phyloP scores from a whole-genome alignment of 192 early-diverging fungal genomes.

The Backusella luteola region DNA sequence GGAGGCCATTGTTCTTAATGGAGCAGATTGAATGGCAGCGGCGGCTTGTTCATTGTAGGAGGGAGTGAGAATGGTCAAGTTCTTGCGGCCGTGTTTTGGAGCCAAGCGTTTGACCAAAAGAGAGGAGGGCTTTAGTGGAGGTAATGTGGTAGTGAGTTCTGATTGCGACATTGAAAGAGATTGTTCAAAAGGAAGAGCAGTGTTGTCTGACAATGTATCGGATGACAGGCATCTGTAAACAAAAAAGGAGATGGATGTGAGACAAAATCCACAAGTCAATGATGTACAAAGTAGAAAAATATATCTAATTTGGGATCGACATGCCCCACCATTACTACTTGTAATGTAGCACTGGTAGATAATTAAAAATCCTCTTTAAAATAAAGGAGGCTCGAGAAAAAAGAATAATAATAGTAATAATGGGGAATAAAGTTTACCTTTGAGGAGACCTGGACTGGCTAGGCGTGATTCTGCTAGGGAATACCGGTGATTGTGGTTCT shows the following conservation, averaged over 20 bases:
- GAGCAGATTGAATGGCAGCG: background rate
- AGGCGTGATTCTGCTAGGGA: background rate
- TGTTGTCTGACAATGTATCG: background rate
- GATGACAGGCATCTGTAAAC: constrained; percentile 15
- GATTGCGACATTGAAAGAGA: constrained; percentile 6
- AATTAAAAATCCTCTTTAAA: constrained; percentile 7
- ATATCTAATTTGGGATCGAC: constrained; percentile 13
- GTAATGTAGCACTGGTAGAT: constrained; percentile 16
- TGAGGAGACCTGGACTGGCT: background rate
- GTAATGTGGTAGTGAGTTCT: constrained; percentile 1
- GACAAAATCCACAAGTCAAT: constrained; percentile 14
- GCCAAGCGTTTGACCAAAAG: constrained; percentile 27
- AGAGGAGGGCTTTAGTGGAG: constrained; percentile 12
- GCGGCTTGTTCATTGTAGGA: constrained; percentile 27
- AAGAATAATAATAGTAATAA: background rate
- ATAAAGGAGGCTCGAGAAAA: background rate
- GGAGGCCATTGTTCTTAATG: background rate
- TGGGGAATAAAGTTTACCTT: background rate
- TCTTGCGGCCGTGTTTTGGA: constrained; percentile 41
- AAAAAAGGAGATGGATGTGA: constrained; percentile 8
- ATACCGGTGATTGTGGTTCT: background rate
- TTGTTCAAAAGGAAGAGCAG: background rate
- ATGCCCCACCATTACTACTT: background rate
- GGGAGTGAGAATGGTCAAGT: constrained; percentile 43
- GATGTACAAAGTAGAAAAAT: constrained; percentile 12